A percentile compares a stretch with the other conserved stretches of the same genome.
Conservation (phyloP, 495 filamentous ascomycete genomes). For the Penicillium steckii region DNA sequence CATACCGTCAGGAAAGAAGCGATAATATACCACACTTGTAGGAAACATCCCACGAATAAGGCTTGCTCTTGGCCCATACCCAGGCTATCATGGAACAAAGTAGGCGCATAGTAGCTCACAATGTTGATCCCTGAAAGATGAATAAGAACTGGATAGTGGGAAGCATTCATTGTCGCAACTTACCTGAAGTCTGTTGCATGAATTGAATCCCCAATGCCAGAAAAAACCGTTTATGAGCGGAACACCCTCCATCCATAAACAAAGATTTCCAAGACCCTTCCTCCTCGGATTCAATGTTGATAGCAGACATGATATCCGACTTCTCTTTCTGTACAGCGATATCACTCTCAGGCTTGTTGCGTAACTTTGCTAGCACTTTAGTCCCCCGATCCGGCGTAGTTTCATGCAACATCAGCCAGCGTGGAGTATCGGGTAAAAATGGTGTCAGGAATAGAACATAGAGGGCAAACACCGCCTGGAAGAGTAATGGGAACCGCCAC, state of each 20-base stretch:
- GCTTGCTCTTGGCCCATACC: slow-evolving; percentile 24
- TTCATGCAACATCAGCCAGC: slow-evolving; percentile 31
- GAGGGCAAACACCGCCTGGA: slow-evolving; percentile 47
- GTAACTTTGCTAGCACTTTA: slow-evolving; percentile 34
- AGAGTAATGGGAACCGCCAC: slow-evolving; percentile 50
- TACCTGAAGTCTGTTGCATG: slow-evolving; percentile 37
- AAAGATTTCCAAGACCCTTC: slow-evolving; percentile 22
- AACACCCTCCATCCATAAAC: slow-evolving; percentile 23
- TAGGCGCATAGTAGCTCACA: slow-evolving; percentile 32
- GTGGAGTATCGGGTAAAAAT: slow-evolving; percentile 33
- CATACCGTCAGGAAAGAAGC: slow-evolving; percentile 31
- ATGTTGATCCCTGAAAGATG: slow-evolving; percentile 24
- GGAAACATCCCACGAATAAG: slow-evolving; percentile 25
- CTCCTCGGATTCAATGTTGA: slow-evolving; percentile 14
- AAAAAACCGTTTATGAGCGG: slow-evolving; percentile 28
- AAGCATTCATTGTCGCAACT: background rate
- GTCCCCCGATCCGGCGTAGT: slow-evolving; percentile 24
- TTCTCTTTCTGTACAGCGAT: slow-evolving; percentile 20
- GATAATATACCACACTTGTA: slow-evolving; percentile 29
- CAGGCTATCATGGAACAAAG: slow-evolving; percentile 24
- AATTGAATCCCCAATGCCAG: slow-evolving; percentile 35
- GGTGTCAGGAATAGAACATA: slow-evolving; percentile 21
- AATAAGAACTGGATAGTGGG: background rate
- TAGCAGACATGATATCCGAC: slow-evolving; percentile 16
- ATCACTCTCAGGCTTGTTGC: slow-evolving; percentile 31